These are phyloP conservation scores for Globisporangium nagaii DNA, from an alignment of 352 stramenopile species.

Conservation along the genomic window DNA sequence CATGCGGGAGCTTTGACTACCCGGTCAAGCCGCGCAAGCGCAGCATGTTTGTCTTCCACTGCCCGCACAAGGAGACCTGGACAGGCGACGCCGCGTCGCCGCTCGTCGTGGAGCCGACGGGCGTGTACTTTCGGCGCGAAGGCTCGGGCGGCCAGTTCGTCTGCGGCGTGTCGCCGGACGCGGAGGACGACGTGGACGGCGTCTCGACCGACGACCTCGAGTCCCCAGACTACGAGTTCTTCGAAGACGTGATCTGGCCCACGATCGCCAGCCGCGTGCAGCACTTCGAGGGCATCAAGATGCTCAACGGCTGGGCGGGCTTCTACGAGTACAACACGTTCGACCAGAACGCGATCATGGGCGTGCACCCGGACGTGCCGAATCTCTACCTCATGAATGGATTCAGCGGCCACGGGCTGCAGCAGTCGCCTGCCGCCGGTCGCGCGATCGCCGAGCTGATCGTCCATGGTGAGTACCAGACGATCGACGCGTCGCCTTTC, in stretches of 20 bases:
- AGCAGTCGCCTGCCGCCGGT: conserved; percentile 73
- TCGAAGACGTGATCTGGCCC: conserved; percentile 78
- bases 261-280: conserved; percentile 72
- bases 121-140: conserved; percentile 81
- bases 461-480: conserved; percentile 60
- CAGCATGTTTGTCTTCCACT: conserved; percentile 76
- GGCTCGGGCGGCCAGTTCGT: conserved; percentile 64
- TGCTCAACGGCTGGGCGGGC: conserved; percentile 69
- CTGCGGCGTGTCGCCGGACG: conserved; percentile 56
- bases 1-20: conserved; percentile 67
- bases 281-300: conserved; percentile 75
- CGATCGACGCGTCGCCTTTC: conserved; percentile 70
- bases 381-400: conserved; percentile 85
- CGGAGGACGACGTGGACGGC: conserved; percentile 57
- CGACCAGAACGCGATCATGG: conserved; percentile 86
- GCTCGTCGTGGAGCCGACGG: conserved; percentile 67
- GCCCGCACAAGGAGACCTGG: conserved; percentile 67
- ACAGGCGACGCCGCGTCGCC: conserved; percentile 56
- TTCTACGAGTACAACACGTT: conserved; percentile 89
- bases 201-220: conserved; percentile 60
- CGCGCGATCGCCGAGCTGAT: conserved; percentile 76
- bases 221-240: conserved; percentile 59
- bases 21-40: conserved; percentile 73
- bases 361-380: conserved; percentile 61
- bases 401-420: conserved; percentile 78